Percentiles rank a stretch among this genome's conserved stretches.
phyloP scores from a whole-genome alignment of 306 rosid genomes.

The Elaeagnus macrophylla region DNA sequence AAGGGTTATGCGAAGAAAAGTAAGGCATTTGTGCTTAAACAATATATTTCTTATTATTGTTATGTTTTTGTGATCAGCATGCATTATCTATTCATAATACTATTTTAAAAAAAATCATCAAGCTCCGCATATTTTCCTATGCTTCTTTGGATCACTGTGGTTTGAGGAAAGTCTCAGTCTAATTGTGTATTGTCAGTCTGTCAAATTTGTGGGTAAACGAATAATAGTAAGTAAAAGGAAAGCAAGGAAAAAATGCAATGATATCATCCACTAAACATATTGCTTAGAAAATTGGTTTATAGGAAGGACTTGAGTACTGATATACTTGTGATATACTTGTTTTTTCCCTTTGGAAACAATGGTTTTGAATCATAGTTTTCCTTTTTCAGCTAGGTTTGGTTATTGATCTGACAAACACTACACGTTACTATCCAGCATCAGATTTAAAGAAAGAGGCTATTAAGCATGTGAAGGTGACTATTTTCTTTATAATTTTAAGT shows the following conservation, averaged over 20 bases:
- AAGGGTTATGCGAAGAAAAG: slow-evolving; percentile 87
- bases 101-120: too few species aligned
- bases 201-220: too few species aligned
- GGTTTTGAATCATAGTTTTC: slow-evolving; percentile 18
- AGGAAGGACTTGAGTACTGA: neutral
- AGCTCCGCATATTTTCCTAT: too few species aligned
- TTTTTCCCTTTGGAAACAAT: neutral
- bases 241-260: too few species aligned
- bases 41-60: neutral
- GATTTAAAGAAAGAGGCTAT: slow-evolving; percentile 95
- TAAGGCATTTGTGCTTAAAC: slow-evolving; percentile 26
- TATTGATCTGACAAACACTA: slow-evolving; percentile 90
- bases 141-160: too few species aligned
- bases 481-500: slow-evolving; percentile 14
- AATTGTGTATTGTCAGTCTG: too few species aligned
- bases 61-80: neutral
- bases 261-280: too few species aligned
- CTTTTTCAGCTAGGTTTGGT: slow-evolving; percentile 90
- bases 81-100: neutral
- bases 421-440: slow-evolving; percentile 70
- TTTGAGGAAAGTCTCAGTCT: too few species aligned
- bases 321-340: too few species aligned
- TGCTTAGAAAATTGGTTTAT: neutral
- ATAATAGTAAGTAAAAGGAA: too few species aligned
- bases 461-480: slow-evolving; percentile 82